Percentiles rank a stretch among this genome's conserved stretches.
These are phyloP conservation scores for Fusarium falciforme DNA, from an alignment of 2,329 filamentous ascomycete genomes.

Conservation along the genomic window DNA sequence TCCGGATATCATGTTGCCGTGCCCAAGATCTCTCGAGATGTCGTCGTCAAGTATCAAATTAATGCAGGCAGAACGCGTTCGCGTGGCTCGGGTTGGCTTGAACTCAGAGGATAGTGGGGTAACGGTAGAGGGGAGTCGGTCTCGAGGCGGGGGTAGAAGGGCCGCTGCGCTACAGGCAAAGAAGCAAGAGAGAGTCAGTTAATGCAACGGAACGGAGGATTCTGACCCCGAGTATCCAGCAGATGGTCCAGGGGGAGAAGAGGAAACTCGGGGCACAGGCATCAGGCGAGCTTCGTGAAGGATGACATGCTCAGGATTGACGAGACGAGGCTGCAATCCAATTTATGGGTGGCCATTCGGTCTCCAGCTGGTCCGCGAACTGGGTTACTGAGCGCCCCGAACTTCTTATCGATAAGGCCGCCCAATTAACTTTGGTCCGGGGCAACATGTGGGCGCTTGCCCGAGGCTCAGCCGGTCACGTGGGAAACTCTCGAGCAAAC, in stretches of 20 bases:
- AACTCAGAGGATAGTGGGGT: slow-evolving; percentile 32
- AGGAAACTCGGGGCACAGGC: slow-evolving; percentile 25
- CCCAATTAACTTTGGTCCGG: slow-evolving; percentile 20
- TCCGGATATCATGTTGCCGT: slow-evolving; percentile 60
- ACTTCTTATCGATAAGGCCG: slow-evolving; percentile 36
- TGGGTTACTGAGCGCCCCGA: neutral
- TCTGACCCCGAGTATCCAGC: slow-evolving; percentile 25
- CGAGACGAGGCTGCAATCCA: slow-evolving; percentile 38
- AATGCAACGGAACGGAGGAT: neutral
- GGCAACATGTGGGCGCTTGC: neutral
- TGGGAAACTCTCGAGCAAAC: neutral
- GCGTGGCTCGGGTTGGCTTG: slow-evolving; percentile 5
- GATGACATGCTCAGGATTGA: slow-evolving; percentile 40
- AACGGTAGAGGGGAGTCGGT: slow-evolving; percentile 23
- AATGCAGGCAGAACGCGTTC: neutral
- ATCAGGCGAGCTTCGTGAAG: slow-evolving; percentile 24
- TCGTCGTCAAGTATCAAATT: neutral
- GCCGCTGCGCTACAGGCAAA: neutral
- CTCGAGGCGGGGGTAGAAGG: slow-evolving; percentile 18
- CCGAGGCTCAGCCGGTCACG: slow-evolving; percentile 6
- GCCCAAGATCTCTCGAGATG: neutral
- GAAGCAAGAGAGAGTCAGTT: neutral
- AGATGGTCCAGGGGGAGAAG: slow-evolving; percentile 15
- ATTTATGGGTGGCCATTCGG: slow-evolving; percentile 37
- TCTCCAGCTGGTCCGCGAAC: slow-evolving; percentile 3